phyloP scores from a whole-genome alignment of 2,329 filamentous ascomycete species.

The Pseudocercospora fijiensis region DNA sequence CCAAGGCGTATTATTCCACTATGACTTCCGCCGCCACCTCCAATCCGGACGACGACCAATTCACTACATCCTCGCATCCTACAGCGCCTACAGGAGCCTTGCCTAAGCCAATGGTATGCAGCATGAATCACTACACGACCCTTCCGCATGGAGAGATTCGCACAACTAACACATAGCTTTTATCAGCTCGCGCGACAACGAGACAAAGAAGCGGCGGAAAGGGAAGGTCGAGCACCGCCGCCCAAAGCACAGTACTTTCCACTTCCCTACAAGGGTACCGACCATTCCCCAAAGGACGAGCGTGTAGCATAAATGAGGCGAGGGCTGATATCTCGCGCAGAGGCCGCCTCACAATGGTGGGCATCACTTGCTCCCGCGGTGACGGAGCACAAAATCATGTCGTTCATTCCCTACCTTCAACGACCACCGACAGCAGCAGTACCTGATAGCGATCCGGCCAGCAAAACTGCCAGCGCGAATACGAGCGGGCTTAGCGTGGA shows the following conservation, averaged over 20 bases:
- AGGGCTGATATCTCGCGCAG: constrained; percentile 37
- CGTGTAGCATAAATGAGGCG: constrained; percentile 6
- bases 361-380: constrained; percentile 74
- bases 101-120: constrained; percentile 25
- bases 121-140: background rate
- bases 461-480: constrained; percentile 40
- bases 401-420: constrained; percentile 77
- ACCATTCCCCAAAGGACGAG: background rate
- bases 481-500: constrained; percentile 40
- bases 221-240: constrained; percentile 16
- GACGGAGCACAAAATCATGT: constrained; percentile 85
- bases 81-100: constrained; percentile 16
- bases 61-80: constrained; percentile 15
- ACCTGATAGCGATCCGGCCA: constrained; percentile 56
- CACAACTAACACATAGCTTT: constrained; percentile 14
- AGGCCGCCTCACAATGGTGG: constrained; percentile 95
- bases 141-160: background rate
- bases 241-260: constrained; percentile 60
- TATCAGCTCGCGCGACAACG: constrained; percentile 40
- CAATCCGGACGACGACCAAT: constrained; percentile 21
- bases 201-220: constrained; percentile 30
- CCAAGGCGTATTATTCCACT: constrained; percentile 21
- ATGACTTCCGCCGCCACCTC: constrained; percentile 36
- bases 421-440: constrained; percentile 64
- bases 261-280: constrained; percentile 42